Evolutionary conservation across 352 stramenopile species (phyloP).

Genomic region (Achlya hypogyna): DNA sequence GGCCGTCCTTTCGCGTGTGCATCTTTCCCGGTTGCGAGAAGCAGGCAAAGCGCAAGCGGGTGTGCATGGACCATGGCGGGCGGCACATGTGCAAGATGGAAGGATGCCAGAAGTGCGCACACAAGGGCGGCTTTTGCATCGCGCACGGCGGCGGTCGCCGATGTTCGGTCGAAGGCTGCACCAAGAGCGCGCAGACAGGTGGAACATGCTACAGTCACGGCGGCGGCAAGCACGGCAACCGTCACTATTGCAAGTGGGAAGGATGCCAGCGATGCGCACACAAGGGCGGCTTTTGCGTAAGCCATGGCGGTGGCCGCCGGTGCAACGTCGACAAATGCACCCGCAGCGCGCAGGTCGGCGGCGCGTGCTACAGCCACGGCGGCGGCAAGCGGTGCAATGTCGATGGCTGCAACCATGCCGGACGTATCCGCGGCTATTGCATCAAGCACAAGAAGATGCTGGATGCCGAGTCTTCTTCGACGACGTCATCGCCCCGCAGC

Average conservation of each 20-base stretch:
- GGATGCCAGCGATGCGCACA: slow-evolving; percentile 65
- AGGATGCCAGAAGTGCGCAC: slow-evolving; percentile 58
- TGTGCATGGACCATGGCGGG: slow-evolving; percentile 65
- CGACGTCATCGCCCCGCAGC: neutral
- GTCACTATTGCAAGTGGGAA: slow-evolving; percentile 60
- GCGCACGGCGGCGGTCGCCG: slow-evolving; percentile 61
- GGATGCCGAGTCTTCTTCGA: slow-evolving; percentile 18
- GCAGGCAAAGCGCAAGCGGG: slow-evolving; percentile 55
- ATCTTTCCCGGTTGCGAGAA: slow-evolving; percentile 35
- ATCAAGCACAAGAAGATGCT: slow-evolving; percentile 57
- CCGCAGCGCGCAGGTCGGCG: slow-evolving; percentile 65
- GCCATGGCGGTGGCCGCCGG: slow-evolving; percentile 57
- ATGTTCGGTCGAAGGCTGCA: slow-evolving; percentile 40
- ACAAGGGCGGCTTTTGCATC: slow-evolving; percentile 71
- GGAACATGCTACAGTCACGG: slow-evolving; percentile 76
- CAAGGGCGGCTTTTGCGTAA: slow-evolving; percentile 66
- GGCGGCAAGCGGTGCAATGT: slow-evolving; percentile 63
- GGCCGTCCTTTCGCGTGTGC: neutral
- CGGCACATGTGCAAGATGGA: slow-evolving; percentile 66
- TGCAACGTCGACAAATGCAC: slow-evolving; percentile 41
- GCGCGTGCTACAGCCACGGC: slow-evolving; percentile 73
- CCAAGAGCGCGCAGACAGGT: slow-evolving; percentile 62
- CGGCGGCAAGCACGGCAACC: slow-evolving; percentile 52
- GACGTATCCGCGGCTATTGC: slow-evolving; percentile 66
- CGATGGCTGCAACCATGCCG: slow-evolving; percentile 64